Evolutionary conservation across 1,139 yeast species (phyloP).

Genomic region (Magnusiomyces tetraspermus): DNA sequence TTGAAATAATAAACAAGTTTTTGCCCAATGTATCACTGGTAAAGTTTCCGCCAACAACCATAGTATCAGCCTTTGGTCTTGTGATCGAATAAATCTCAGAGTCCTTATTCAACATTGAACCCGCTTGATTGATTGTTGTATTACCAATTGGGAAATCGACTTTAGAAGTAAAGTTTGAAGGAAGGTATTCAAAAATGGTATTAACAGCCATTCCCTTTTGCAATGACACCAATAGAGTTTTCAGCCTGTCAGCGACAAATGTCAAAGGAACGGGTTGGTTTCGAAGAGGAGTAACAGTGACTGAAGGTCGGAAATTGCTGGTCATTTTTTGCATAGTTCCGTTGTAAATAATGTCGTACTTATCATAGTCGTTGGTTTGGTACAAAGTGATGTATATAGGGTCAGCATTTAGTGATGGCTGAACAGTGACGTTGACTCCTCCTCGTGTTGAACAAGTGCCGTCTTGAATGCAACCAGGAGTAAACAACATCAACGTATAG

Average conservation of each 20-base stretch:
- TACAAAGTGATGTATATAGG: slow-evolving; percentile 42
- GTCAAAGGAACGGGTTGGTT: slow-evolving; percentile 37
- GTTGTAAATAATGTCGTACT: slow-evolving; percentile 66
- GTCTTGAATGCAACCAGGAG: slow-evolving; percentile 80
- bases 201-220: slow-evolving; percentile 40
- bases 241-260: slow-evolving; percentile 67
- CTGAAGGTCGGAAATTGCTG: slow-evolving; percentile 38
- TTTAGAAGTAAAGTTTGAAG: slow-evolving; percentile 49
- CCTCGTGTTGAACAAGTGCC: slow-evolving; percentile 64
- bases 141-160: slow-evolving; percentile 44
- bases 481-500: slow-evolving; percentile 60
- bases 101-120: slow-evolving; percentile 31
- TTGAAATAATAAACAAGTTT: slow-evolving; percentile 26
- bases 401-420: slow-evolving; percentile 25
- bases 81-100: slow-evolving; percentile 12
- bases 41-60: slow-evolving; percentile 47
- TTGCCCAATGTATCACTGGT: slow-evolving; percentile 27
- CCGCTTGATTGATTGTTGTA: slow-evolving; percentile 57
- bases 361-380: slow-evolving; percentile 71
- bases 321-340: slow-evolving; percentile 56
- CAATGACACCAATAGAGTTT: slow-evolving; percentile 43
- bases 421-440: slow-evolving; percentile 64
- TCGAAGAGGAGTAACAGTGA: slow-evolving; percentile 33
- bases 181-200: slow-evolving; percentile 75
- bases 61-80: slow-evolving; percentile 16